phyloP scores from a whole-genome alignment of 495 filamentous ascomycete genomes.

The Astrothelium subdiscretum region DNA sequence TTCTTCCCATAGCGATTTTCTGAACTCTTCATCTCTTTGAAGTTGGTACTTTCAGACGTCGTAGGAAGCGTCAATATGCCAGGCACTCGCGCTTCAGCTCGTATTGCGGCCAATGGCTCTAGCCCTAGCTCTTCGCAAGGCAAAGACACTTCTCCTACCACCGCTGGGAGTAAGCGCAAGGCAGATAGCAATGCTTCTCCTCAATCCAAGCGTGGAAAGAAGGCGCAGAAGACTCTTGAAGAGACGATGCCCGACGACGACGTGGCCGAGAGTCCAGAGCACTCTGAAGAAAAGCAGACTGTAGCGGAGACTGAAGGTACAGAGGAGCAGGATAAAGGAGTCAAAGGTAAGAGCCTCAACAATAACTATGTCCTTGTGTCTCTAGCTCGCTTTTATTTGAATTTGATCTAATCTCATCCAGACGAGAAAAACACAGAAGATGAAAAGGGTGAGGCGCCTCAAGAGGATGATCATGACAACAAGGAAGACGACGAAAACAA shows the following conservation, averaged over 20 bases:
- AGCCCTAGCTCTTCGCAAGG: conserved; percentile 10
- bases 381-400: neutral
- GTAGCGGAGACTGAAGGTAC: conserved; percentile 6
- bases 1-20: no score
- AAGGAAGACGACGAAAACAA: conserved; percentile 4
- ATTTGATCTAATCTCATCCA: neutral
- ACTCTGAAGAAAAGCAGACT: neutral
- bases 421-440: neutral
- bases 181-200: conserved; percentile 11
- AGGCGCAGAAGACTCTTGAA: conserved; percentile 29
- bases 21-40: no score
- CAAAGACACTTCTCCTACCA: conserved; percentile 3
- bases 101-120: conserved; percentile 9
- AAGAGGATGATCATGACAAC: neutral
- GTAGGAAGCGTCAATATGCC: conserved; percentile 13
- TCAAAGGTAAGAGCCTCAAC: conserved; percentile 3
- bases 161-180: conserved; percentile 28
- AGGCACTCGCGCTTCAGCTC: conserved; percentile 21
- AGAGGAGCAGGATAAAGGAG: conserved; percentile 8
- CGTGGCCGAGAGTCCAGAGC: neutral
- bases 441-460: neutral
- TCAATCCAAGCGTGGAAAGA: conserved; percentile 24
- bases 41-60: no score
- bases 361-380: neutral
- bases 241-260: conserved; percentile 21